phyloP scores from a whole-genome alignment of 371 early-diverging fungal genomes.

The Batkoa obscura region DNA sequence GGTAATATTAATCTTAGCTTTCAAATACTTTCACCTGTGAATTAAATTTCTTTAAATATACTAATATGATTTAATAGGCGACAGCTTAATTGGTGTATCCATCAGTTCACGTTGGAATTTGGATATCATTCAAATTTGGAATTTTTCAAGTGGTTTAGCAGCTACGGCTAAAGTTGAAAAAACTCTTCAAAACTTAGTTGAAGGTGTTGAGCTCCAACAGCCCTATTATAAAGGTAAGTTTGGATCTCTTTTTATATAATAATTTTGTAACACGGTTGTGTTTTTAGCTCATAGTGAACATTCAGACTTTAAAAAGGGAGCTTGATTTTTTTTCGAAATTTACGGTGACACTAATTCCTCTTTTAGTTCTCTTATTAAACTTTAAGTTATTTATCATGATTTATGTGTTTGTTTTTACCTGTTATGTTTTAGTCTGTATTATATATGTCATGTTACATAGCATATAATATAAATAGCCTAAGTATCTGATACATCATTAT shows the following conservation, averaged over 20 bases:
- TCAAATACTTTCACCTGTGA: too few relatives aligned
- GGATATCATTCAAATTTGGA: constrained; percentile 44
- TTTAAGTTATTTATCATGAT: too few relatives aligned
- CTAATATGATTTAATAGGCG: constrained; percentile 10
- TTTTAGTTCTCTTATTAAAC: too few relatives aligned
- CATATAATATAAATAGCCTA: too few relatives aligned
- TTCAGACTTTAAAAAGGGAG: constrained; percentile 12
- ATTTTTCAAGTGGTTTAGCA: constrained; percentile 18
- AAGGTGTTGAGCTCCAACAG: constrained; percentile 25
- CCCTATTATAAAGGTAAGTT: constrained; percentile 38
- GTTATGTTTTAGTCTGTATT: too few relatives aligned
- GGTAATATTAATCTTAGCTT: constrained; percentile 11
- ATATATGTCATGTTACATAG: too few relatives aligned
- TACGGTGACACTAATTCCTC: too few relatives aligned
- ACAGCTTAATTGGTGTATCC: constrained; percentile 36
- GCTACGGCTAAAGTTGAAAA: constrained; percentile 19
- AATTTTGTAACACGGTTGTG: background rate
- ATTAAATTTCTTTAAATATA: background rate
- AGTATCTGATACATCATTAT: too few relatives aligned
- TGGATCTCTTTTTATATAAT: background rate
- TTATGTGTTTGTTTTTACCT: too few relatives aligned
- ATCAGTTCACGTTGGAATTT: constrained; percentile 32
- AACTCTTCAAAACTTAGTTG: constrained; percentile 18
- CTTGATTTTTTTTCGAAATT: too few relatives aligned
- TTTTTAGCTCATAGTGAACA: constrained; percentile 23